A percentile compares a stretch with the other conserved stretches of the same genome.
Evolutionary conservation across 129 eudicot genomes (phyloP).

Genomic region (Flaveria robusta): DNA sequence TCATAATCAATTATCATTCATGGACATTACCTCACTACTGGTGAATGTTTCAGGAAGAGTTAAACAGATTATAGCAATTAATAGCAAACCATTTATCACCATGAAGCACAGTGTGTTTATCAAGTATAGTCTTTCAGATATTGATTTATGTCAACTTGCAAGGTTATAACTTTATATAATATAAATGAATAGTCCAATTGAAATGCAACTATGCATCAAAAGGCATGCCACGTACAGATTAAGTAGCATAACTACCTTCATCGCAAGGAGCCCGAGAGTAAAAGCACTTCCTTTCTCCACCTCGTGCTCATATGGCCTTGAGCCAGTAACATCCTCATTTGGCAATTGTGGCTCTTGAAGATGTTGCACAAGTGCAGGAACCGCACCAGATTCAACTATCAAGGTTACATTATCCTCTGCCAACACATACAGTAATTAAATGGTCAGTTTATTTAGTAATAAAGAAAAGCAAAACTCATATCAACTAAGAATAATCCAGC

Average conservation of each 20-base stretch:
- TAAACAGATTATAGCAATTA: not conserved
- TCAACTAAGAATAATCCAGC: constrained; percentile 11
- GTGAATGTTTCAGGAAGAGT: not conserved
- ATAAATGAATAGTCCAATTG: not conserved
- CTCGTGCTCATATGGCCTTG: constrained; percentile 64
- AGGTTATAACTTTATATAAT: not conserved
- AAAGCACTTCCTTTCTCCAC: constrained; percentile 92
- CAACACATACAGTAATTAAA: constrained; percentile 22
- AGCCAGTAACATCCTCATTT: constrained; percentile 39
- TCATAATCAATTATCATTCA: not conserved
- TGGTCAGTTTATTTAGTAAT: constrained; percentile 22
- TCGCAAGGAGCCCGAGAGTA: constrained; percentile 90
- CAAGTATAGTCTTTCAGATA: not conserved
- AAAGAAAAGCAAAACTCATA: not conserved
- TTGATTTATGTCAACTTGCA: constrained; percentile 12
- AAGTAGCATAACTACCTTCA: constrained; percentile 53
- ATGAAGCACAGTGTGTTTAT: not conserved
- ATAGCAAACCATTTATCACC: constrained; percentile 4
- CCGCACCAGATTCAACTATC: constrained; percentile 78
- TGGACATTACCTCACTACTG: not conserved
- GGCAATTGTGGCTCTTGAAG: constrained; percentile 55
- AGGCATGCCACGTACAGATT: not conserved
- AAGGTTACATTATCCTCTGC: constrained; percentile 77
- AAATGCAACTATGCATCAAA: not conserved
- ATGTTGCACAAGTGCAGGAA: constrained; percentile 65